A percentile compares a stretch with the other conserved stretches of the same genome.
Conservation (phyloP, 1,139 yeast species). For the Debaryomyces nepalensis region DNA sequence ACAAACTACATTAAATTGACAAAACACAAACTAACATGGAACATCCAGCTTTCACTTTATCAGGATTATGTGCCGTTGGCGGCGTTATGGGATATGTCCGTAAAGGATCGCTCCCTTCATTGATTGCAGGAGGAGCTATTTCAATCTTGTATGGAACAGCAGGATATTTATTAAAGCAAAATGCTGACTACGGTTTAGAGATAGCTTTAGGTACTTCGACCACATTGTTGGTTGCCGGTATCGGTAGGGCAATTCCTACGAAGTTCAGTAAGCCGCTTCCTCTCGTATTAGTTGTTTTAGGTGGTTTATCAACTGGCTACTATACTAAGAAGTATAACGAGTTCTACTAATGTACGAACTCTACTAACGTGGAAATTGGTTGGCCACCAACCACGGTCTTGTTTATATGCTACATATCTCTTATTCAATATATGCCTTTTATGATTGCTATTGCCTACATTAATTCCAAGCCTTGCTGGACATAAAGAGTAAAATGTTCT, state of each 20-base stretch:
- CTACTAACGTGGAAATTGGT: too few species aligned
- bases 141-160: slow-evolving; percentile 74
- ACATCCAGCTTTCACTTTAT: slow-evolving; percentile 77
- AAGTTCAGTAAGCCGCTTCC: slow-evolving; percentile 78
- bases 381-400: too few species aligned
- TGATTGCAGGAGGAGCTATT: slow-evolving; percentile 75
- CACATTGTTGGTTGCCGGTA: slow-evolving; percentile 67
- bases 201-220: slow-evolving; percentile 75
- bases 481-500: too few species aligned
- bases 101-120: slow-evolving; percentile 78
- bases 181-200: slow-evolving; percentile 81
- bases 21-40: slow-evolving; percentile 47
- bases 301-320: slow-evolving; percentile 67
- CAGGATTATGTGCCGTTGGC: slow-evolving; percentile 75
- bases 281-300: slow-evolving; percentile 62
- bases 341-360: slow-evolving; percentile 60
- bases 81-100: slow-evolving; percentile 75
- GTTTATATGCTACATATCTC: neutral
- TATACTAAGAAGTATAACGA: slow-evolving; percentile 74
- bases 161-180: slow-evolving; percentile 74
- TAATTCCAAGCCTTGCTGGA: too few species aligned
- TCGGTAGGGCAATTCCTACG: slow-evolving; percentile 66
- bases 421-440: neutral
- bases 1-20: too few species aligned
- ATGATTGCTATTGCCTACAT: too few species aligned